Conservation (phyloP, 192 early-diverging fungal species). For the Chytriomyces confervae region DNA sequence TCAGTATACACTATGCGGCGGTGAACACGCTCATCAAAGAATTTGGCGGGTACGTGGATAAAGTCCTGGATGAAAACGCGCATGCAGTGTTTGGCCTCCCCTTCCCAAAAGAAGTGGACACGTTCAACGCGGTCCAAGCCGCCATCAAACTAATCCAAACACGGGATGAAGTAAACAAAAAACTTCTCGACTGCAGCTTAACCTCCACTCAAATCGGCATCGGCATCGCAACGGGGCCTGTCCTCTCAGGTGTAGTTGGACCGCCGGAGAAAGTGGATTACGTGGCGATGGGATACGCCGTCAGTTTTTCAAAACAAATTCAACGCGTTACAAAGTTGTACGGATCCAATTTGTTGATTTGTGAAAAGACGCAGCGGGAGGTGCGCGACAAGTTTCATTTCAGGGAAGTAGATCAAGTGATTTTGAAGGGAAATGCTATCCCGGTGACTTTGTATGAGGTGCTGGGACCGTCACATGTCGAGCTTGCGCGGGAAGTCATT, state of each 20-base stretch:
- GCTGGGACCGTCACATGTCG: slow-evolving; percentile 19
- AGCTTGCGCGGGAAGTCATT: slow-evolving; percentile 46
- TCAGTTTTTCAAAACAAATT: slow-evolving; percentile 25
- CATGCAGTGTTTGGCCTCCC: slow-evolving; percentile 46
- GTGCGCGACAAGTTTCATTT: slow-evolving; percentile 52
- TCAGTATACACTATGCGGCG: slow-evolving; percentile 29
- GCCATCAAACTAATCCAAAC: slow-evolving; percentile 33
- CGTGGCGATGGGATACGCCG: slow-evolving; percentile 39
- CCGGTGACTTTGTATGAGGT: slow-evolving; percentile 54
- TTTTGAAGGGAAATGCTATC: slow-evolving; percentile 7
- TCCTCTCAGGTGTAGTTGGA: slow-evolving; percentile 42
- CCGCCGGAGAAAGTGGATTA: slow-evolving; percentile 30
- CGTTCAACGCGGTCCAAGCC: slow-evolving; percentile 18
- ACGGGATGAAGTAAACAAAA: slow-evolving; percentile 43
- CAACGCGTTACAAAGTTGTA: slow-evolving; percentile 43
- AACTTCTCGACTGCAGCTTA: slow-evolving; percentile 12
- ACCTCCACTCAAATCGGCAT: slow-evolving; percentile 42
- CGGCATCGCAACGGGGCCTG: slow-evolving; percentile 46
- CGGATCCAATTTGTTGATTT: slow-evolving; percentile 43
- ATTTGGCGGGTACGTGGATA: slow-evolving; percentile 33
- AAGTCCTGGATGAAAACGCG: slow-evolving; percentile 34
- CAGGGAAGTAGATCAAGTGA: slow-evolving; percentile 50
- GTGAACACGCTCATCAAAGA: slow-evolving; percentile 14
- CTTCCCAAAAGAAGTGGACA: slow-evolving; percentile 20
- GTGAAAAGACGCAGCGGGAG: slow-evolving; percentile 45